phyloP scores from a whole-genome alignment of 495 filamentous ascomycete genomes.

The Diplogelasinospora grovesii region DNA sequence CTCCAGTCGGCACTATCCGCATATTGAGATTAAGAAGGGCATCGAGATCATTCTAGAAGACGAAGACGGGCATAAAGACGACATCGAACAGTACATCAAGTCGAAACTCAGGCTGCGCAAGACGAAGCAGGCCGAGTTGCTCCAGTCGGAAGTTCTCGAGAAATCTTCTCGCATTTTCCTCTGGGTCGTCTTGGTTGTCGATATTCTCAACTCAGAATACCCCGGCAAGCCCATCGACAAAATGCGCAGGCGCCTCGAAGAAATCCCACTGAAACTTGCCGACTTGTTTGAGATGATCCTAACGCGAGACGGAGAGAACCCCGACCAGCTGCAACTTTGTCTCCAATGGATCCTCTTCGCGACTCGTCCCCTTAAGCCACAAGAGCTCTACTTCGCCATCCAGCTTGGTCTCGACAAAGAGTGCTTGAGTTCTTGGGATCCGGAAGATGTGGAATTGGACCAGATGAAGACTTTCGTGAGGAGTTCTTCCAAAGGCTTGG shows the following conservation, averaged over 20 bases:
- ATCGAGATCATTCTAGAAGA: slow-evolving; percentile 18
- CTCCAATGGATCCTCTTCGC: slow-evolving; percentile 35
- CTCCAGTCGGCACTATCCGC: slow-evolving; percentile 46
- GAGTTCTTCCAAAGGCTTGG: slow-evolving; percentile 8
- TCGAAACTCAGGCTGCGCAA: slow-evolving; percentile 9
- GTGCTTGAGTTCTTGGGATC: background rate
- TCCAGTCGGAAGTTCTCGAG: slow-evolving; percentile 21
- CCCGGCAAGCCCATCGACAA: slow-evolving; percentile 5
- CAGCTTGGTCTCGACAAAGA: slow-evolving; percentile 11
- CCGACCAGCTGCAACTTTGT: slow-evolving; percentile 22
- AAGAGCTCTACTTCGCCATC: slow-evolving; percentile 33
- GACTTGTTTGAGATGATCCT: slow-evolving; percentile 30
- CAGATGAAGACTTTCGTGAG: slow-evolving; percentile 2
- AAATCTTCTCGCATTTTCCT: slow-evolving; percentile 40
- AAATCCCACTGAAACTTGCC: slow-evolving; percentile 22
- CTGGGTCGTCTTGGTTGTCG: slow-evolving; percentile 39
- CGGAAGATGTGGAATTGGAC: background rate
- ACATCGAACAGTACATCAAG: slow-evolving; percentile 16
- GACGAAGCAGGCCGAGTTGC: slow-evolving; percentile 17
- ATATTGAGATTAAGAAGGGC: slow-evolving; percentile 32
- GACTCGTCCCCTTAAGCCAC: slow-evolving; percentile 18
- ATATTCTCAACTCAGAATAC: slow-evolving; percentile 36
- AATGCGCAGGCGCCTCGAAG: slow-evolving; percentile 9
- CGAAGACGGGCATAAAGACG: slow-evolving; percentile 12
- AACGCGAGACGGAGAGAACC: slow-evolving; percentile 20